phyloP scores from a whole-genome alignment of 1,284 basidiomycete species.

The Cutaneotrichosporon sp. region DNA sequence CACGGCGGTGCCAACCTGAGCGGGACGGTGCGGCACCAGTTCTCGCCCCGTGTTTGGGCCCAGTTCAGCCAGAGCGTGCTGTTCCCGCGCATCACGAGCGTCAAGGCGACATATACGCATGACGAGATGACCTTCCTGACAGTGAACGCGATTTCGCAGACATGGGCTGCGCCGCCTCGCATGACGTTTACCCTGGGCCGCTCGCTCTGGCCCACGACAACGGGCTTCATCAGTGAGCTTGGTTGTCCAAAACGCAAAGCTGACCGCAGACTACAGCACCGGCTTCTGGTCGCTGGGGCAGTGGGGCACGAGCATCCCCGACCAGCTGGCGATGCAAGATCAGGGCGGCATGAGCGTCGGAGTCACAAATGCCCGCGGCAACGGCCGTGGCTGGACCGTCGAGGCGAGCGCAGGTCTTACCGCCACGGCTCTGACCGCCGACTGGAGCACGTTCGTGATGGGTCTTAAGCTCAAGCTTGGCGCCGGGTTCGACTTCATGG shows the following conservation, averaged over 20 bases:
- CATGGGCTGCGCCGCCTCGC: slow-evolving; percentile 44
- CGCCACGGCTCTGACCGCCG: slow-evolving; percentile 36
- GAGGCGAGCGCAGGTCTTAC: slow-evolving; percentile 38
- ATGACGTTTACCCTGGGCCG: slow-evolving; percentile 50
- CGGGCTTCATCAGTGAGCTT: slow-evolving; percentile 44
- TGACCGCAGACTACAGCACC: slow-evolving; percentile 39
- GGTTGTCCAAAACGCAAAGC: neutral
- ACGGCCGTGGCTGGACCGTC: slow-evolving; percentile 43
- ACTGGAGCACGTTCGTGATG: slow-evolving; percentile 48
- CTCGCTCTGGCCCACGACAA: slow-evolving; percentile 45
- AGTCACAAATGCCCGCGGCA: slow-evolving; percentile 29
- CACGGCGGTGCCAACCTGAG: slow-evolving; percentile 51
- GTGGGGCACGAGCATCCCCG: slow-evolving; percentile 46
- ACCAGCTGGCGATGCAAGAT: slow-evolving; percentile 18
- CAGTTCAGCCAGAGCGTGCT: slow-evolving; percentile 48
- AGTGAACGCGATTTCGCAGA: slow-evolving; percentile 39
- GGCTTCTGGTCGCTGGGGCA: slow-evolving; percentile 49
- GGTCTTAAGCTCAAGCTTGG: slow-evolving; percentile 52
- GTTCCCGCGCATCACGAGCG: slow-evolving; percentile 47
- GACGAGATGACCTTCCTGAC: slow-evolving; percentile 50
- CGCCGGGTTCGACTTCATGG: slow-evolving; percentile 25
- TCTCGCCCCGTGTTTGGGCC: slow-evolving; percentile 48
- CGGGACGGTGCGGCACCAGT: slow-evolving; percentile 53
- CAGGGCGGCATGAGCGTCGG: slow-evolving; percentile 42
- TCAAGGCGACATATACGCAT: slow-evolving; percentile 50